Evolutionary conservation across 768 basidiomycete genomes (phyloP).

Genomic region (Calocera viscosa): DNA sequence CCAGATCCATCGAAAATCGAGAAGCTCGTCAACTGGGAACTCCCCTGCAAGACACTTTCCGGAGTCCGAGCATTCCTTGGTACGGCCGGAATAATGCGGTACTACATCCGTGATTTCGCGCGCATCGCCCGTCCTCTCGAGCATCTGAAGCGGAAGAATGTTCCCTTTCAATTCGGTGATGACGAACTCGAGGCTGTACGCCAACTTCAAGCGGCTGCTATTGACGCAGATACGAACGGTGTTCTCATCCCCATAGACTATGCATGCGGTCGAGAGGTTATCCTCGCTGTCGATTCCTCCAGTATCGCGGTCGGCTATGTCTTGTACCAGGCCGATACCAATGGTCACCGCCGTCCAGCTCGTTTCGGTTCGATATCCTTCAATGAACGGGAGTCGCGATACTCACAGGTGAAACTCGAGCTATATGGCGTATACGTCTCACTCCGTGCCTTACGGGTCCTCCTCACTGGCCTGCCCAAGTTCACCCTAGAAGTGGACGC

Average conservation of each 20-base stretch:
- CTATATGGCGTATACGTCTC: conserved; percentile 22
- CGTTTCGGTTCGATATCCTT: conserved; percentile 17
- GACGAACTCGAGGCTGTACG: conserved; percentile 7
- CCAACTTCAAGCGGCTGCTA: not conserved
- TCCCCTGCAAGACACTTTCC: conserved; percentile 16
- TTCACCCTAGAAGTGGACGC: conserved; percentile 20
- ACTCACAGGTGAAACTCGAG: conserved; percentile 18
- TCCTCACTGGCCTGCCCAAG: conserved; percentile 13
- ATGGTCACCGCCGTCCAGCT: not conserved
- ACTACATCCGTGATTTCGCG: conserved; percentile 26
- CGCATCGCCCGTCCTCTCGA: conserved; percentile 19
- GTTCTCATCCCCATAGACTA: not conserved
- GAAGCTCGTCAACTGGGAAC: conserved; percentile 27
- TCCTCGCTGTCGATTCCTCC: not conserved
- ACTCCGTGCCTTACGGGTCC: conserved; percentile 22
- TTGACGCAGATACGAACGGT: not conserved
- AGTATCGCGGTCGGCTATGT: not conserved
- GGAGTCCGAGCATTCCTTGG: conserved; percentile 27
- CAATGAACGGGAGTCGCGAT: conserved; percentile 18
- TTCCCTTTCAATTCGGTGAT: conserved; percentile 3
- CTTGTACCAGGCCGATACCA: not conserved
- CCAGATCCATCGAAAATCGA: conserved; percentile 23
- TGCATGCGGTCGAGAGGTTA: not conserved
- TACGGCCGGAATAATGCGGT: conserved; percentile 19
- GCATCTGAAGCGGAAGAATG: conserved; percentile 7